phyloP scores from a whole-genome alignment of 148 eudicot genomes.

The Diospyros lotus region DNA sequence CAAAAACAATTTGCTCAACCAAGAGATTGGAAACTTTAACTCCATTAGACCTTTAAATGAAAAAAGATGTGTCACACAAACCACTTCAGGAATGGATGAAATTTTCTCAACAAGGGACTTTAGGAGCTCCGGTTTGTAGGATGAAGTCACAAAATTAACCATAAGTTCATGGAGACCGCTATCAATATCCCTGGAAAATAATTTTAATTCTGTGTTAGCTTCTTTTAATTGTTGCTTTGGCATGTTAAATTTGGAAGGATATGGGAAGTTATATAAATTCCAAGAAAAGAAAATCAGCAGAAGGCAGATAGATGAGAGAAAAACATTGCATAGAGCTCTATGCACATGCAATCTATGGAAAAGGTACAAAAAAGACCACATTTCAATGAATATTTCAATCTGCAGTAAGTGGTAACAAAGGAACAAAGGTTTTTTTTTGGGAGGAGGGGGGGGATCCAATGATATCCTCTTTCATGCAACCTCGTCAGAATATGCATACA shows the following conservation, averaged over 20 bases:
- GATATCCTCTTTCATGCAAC: not conserved
- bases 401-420: not conserved
- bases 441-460: not conserved
- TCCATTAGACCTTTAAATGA: not conserved
- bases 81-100: constrained; percentile 76
- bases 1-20: too few relatives aligned
- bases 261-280: not conserved
- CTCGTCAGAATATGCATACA: not conserved
- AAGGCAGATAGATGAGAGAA: not conserved
- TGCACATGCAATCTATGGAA: constrained; percentile 2
- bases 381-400: constrained; percentile 2
- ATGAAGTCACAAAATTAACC: constrained; percentile 98
- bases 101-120: constrained; percentile 78
- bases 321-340: not conserved
- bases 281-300: not conserved
- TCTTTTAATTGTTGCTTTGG: not conserved
- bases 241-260: not conserved
- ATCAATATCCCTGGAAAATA: constrained; percentile 56
- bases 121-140: constrained; percentile 79
- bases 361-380: not conserved
- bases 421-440: not conserved
- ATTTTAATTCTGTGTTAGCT: constrained; percentile 5
- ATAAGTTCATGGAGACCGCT: constrained; percentile 73
- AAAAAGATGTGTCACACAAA: constrained; percentile 24
- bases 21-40: not conserved